These are phyloP conservation scores for Silene conica DNA, from an alignment of 148 eudicot genomes.

Conservation along the genomic window DNA sequence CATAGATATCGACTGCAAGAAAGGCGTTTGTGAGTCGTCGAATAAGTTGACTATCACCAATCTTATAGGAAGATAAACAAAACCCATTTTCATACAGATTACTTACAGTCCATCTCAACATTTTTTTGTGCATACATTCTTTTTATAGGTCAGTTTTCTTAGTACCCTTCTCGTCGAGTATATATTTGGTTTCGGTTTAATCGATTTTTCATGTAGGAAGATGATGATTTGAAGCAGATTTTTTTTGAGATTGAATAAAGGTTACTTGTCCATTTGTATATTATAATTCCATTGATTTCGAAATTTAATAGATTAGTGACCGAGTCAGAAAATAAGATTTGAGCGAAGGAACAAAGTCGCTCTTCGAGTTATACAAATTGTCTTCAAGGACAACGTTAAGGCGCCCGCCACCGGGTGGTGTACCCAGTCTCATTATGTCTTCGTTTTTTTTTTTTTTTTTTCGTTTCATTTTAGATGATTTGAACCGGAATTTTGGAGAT, in stretches of 20 bases:
- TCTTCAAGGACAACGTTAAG: no score
- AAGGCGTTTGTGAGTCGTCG: conserved; percentile 28
- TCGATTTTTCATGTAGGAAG: not conserved
- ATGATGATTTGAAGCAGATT: not conserved
- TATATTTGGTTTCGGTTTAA: not conserved
- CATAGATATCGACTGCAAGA: conserved; percentile 22
- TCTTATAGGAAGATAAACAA: conserved; percentile 40
- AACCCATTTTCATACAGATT: not conserved
- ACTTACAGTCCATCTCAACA: not conserved
- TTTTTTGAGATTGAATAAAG: not conserved
- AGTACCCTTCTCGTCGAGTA: not conserved
- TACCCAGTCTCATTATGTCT: no score
- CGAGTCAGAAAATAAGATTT: no score
- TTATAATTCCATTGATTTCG: not conserved
- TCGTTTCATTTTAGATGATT: no score
- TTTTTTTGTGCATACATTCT: conserved; percentile 15
- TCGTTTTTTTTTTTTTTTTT: no score
- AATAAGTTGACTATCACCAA: conserved; percentile 47
- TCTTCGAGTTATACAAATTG: no score
- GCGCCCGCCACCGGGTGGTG: not conserved
- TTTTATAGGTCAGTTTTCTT: not conserved
- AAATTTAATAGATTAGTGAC: not conserved
- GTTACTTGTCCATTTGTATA: not conserved
- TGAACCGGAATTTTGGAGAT: no score
- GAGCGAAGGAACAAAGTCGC: no score